phyloP scores from a whole-genome alignment of 75 land plant species.

The Cryptomeria japonica region DNA sequence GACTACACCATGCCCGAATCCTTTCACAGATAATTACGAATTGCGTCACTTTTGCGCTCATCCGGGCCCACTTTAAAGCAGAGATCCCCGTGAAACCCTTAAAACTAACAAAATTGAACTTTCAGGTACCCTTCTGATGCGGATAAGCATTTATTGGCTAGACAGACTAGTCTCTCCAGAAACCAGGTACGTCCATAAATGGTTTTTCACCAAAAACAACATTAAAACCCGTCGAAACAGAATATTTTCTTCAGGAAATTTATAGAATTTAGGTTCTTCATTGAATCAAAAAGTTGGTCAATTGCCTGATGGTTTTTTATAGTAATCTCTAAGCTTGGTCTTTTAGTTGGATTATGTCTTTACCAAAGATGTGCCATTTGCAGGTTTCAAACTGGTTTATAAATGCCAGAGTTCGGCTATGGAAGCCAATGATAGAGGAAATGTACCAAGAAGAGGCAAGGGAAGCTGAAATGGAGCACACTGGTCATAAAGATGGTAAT shows the following conservation, averaged over 20 bases:
- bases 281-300: too few relatives aligned
- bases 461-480: neutral
- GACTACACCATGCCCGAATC: too few relatives aligned
- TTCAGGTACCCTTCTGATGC: slow-evolving; percentile 97
- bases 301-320: too few relatives aligned
- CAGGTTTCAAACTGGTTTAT: slow-evolving; percentile 42
- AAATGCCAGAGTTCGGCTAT: slow-evolving; percentile 28
- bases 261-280: too few relatives aligned
- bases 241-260: neutral
- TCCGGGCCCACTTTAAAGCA: neutral
- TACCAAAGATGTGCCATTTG: neutral
- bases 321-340: too few relatives aligned
- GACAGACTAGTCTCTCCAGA: slow-evolving; percentile 90
- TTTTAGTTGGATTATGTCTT: too few relatives aligned
- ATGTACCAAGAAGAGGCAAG: slow-evolving; percentile 25
- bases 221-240: neutral
- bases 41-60: too few relatives aligned
- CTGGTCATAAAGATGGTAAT: neutral
- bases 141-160: slow-evolving; percentile 90
- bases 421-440: slow-evolving; percentile 45
- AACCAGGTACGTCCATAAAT: slow-evolving; percentile 62
- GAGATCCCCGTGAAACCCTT: neutral
- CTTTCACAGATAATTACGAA: too few relatives aligned
- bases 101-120: neutral
- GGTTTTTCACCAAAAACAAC: neutral